Evolutionary conservation across 352 stramenopile genomes (phyloP), one percentile per base, ranked within the genome.

Genomic region (Phytopythium ostracodes): DNA sequence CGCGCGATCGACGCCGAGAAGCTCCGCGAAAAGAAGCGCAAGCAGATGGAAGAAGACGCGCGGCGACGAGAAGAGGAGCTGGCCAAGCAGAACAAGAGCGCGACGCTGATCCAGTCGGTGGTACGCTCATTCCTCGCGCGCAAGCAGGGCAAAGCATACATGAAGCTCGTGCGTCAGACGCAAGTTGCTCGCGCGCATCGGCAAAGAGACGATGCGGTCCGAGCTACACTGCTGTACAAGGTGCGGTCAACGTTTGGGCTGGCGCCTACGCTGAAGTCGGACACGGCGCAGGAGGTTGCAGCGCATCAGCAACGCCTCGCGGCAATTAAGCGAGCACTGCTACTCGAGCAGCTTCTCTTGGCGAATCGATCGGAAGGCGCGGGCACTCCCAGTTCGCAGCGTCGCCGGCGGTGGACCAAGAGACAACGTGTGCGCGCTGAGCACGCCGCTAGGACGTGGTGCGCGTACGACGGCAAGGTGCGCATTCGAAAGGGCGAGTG

Each of bases 381-480:
- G 18, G 43, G 67, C 15, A 36, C 57, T 27, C 64, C 50, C 17
- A 56, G 61, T 17, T 56, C 63, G 22, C 66, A 67, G 33, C 54
- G 44, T 14, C 76, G 73, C 20, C 84, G 76, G 44, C 64, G 64
- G 18, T 92, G 83, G 80, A 86, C 70, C 18, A 81, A 79, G 54
- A 60, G 56, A 24, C 58, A 76, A 27, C 75, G 72, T 24, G 67
- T 60, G 9, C 64, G 62, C 1, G 73, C 70, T 15, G 50, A 84
- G 18, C 71, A 71, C 15, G 71, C 82, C n/a, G 62, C 70, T 7
- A 62, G 52, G 31, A 78, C 70, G 1, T 92, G 80, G 80, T 83
- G 77, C 12, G 56, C 70, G 7, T 88, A 85, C 47, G 83, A 75
- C 33, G 66, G 67, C 12, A 66, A 72, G 24, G 77, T 92, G 44